Percentiles rank a stretch among this genome's conserved stretches.
These are phyloP conservation scores for Fusarium praegraminearum DNA, from an alignment of 2,329 filamentous ascomycete genomes.

Conservation along the genomic window DNA sequence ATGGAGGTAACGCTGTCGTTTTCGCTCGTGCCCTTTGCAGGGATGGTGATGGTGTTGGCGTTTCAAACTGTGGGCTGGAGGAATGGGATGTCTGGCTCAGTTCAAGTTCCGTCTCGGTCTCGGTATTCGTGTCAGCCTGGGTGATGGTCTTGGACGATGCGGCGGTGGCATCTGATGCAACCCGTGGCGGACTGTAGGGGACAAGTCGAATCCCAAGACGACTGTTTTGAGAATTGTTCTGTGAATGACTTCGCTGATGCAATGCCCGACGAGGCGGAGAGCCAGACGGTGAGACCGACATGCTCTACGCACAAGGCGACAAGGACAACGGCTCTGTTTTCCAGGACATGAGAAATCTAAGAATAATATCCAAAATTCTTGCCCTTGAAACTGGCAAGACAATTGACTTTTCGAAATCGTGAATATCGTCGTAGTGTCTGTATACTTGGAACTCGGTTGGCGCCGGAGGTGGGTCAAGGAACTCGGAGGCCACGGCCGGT, in stretches of 20 bases:
- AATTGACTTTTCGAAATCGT: constrained; percentile 11
- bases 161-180: constrained; percentile 50
- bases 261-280: constrained; percentile 48
- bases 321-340: constrained; percentile 31
- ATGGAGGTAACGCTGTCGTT: constrained; percentile 33
- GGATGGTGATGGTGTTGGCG: constrained; percentile 45
- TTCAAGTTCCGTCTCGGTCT: constrained; percentile 39
- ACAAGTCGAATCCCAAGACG: constrained; percentile 55
- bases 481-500: constrained; percentile 26
- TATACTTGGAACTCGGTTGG: constrained; percentile 20
- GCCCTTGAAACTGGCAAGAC: constrained; percentile 26
- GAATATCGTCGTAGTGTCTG: constrained; percentile 17
- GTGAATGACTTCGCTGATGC: constrained; percentile 47
- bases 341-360: constrained; percentile 40
- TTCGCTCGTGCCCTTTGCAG: constrained; percentile 36
- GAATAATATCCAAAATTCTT: constrained; percentile 16
- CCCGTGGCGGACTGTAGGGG: constrained; percentile 55
- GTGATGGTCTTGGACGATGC: constrained; percentile 44
- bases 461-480: constrained; percentile 37
- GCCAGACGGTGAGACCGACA: constrained; percentile 50
- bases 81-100: constrained; percentile 32
- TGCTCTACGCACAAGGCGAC: constrained; percentile 50
- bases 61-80: constrained; percentile 41
- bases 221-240: constrained; percentile 49
- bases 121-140: constrained; percentile 41